These are phyloP conservation scores for Colletotrichum tanaceti DNA, from an alignment of 2,329 filamentous ascomycete species.

Conservation along the genomic window DNA sequence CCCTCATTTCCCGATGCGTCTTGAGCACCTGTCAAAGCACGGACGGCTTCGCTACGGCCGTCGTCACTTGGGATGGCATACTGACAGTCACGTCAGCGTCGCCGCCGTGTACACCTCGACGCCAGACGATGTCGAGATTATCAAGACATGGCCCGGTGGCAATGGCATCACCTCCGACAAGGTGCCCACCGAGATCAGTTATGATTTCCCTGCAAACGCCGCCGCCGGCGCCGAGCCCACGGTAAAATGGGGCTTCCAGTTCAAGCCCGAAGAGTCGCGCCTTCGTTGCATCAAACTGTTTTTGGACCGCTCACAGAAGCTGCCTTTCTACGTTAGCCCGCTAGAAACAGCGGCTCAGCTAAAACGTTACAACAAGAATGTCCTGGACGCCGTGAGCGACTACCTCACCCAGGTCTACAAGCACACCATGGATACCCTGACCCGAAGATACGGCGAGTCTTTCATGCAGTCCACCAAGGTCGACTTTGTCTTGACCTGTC, in stretches of 20 bases:
- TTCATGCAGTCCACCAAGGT: conserved; percentile 82
- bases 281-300: conserved; percentile 88
- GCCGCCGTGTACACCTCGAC: conserved; percentile 80
- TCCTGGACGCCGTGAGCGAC: conserved; percentile 82
- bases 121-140: conserved; percentile 84
- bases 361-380: conserved; percentile 79
- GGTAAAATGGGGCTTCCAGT: conserved; percentile 85
- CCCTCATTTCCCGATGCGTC: conserved; percentile 1
- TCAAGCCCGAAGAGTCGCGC: conserved; percentile 79
- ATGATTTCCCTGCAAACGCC: conserved; percentile 57
- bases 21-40: conserved; percentile 4
- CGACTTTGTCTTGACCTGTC: conserved; percentile 83
- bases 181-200: conserved; percentile 83
- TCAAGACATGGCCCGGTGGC: conserved; percentile 85
- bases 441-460: conserved; percentile 78
- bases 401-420: conserved; percentile 81
- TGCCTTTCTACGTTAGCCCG: conserved; percentile 83
- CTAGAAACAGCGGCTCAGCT: conserved; percentile 82
- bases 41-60: conserved; percentile 1
- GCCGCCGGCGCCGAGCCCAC: conserved; percentile 57
- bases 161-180: conserved; percentile 91
- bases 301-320: conserved; percentile 81
- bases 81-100: conserved; percentile 59
- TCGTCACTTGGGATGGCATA: background rate
- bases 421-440: conserved; percentile 83